phyloP scores from a whole-genome alignment of 1,139 yeast genomes.

The Meyerozyma carpophila region DNA sequence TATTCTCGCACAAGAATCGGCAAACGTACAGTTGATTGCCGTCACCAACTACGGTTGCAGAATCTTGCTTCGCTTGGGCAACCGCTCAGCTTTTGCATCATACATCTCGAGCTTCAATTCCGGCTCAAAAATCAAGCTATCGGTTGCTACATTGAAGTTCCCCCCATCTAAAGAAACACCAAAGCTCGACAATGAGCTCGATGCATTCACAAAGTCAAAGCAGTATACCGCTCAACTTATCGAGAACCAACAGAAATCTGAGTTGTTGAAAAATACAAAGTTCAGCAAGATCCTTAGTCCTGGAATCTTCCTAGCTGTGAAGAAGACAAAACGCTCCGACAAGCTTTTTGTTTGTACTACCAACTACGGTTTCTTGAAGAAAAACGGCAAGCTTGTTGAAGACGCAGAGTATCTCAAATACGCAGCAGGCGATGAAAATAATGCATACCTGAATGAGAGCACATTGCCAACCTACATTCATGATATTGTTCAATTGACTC shows the following conservation, averaged over 20 bases:
- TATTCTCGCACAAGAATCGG: constrained; percentile 59
- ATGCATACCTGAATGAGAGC: constrained; percentile 13
- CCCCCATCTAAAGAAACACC: constrained; percentile 70
- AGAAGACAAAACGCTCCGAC: constrained; percentile 39
- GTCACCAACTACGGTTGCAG: constrained; percentile 85
- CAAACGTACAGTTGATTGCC: constrained; percentile 72
- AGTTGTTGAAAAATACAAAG: constrained; percentile 42
- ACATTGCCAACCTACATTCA: constrained; percentile 43
- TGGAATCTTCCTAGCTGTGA: constrained; percentile 63
- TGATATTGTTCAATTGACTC: constrained; percentile 66
- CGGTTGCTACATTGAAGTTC: constrained; percentile 57
- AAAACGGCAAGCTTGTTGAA: constrained; percentile 66
- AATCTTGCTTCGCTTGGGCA: constrained; percentile 53
- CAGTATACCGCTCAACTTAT: constrained; percentile 40
- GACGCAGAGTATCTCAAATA: constrained; percentile 72
- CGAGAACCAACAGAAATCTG: constrained; percentile 41
- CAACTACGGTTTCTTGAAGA: constrained; percentile 77
- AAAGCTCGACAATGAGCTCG: constrained; percentile 46
- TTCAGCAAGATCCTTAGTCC: constrained; percentile 64
- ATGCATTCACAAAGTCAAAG: constrained; percentile 38
- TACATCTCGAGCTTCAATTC: constrained; percentile 18
- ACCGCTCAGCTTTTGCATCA: constrained; percentile 24
- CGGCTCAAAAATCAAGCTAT: constrained; percentile 26
- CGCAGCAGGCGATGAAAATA: constrained; percentile 27
- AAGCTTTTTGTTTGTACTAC: constrained; percentile 72